These are phyloP conservation scores for Chimonanthus praecox DNA, from an alignment of 164 flowering plant genomes.

Conservation along the genomic window DNA sequence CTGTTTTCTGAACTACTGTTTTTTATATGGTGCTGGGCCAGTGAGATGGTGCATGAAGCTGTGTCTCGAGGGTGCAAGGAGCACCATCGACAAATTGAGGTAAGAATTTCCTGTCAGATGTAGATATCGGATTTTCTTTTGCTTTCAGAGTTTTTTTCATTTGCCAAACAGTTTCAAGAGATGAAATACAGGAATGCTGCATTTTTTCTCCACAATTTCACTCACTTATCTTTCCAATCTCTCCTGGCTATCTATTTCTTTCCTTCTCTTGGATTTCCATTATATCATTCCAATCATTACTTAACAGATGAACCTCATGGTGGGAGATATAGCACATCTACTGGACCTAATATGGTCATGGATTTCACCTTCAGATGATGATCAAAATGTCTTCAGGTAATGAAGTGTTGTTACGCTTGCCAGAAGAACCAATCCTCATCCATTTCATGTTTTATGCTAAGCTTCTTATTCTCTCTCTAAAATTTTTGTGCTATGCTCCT, in stretches of 20 bases:
- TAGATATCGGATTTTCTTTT: background rate
- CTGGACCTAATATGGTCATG: slow-evolving; percentile 90
- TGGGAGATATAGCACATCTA: slow-evolving; percentile 75
- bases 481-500: background rate
- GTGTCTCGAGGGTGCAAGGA: slow-evolving; percentile 91
- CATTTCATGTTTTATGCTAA: background rate
- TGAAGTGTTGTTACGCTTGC: background rate
- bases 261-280: background rate
- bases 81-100: slow-evolving; percentile 97
- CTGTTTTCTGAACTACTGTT: background rate
- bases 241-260: background rate
- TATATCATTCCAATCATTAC: slow-evolving; percentile 10
- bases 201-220: background rate
- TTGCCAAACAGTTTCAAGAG: background rate
- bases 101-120: slow-evolving; percentile 14
- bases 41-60: slow-evolving; percentile 83
- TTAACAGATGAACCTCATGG: slow-evolving; percentile 89
- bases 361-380: slow-evolving; percentile 87
- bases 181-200: background rate
- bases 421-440: background rate
- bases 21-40: slow-evolving; percentile 20
- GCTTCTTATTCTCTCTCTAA: too few species aligned
- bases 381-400: slow-evolving; percentile 60
- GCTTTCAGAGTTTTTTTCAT: background rate
- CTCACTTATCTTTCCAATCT: background rate